Conservation (phyloP, 164 flowering plant species). For the Liriodendron chinense region DNA sequence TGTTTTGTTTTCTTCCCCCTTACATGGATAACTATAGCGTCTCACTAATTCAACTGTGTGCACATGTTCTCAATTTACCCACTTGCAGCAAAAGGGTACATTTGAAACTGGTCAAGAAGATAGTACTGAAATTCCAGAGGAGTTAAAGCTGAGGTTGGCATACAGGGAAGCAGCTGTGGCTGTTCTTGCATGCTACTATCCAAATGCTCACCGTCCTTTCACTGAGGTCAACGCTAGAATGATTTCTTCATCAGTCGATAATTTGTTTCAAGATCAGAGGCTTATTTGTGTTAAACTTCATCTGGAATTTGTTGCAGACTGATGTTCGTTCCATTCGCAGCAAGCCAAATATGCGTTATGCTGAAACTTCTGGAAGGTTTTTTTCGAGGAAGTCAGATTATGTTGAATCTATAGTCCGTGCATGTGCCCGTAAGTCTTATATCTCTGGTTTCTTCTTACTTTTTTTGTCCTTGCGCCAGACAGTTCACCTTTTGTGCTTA, state of each 20-base stretch:
- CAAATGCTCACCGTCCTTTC: conserved; percentile 73
- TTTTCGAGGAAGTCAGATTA: conserved; percentile 70
- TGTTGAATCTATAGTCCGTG: conserved; percentile 77
- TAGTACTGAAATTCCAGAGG: conserved; percentile 77
- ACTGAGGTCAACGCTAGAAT: conserved; percentile 45
- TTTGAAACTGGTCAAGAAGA: conserved; percentile 99
- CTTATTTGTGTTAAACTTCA: neutral
- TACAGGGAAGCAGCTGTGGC: conserved; percentile 97
- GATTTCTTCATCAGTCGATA: neutral
- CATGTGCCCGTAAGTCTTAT: conserved; percentile 90
- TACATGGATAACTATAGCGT: neutral
- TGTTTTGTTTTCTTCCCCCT: neutral
- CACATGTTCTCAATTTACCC: conserved; percentile 1
- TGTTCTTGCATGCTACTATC: conserved; percentile 89
- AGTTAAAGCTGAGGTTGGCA: conserved; percentile 80
- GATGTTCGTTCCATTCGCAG: conserved; percentile 62
- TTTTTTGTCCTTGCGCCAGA: neutral
- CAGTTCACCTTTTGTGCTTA: neutral
- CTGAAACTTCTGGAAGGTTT: conserved; percentile 53
- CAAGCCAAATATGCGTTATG: conserved; percentile 76
- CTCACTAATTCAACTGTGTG: conserved; percentile 5
- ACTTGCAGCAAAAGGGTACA: conserved; percentile 92
- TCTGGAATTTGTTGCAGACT: conserved; percentile 48
- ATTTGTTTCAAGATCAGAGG: neutral
- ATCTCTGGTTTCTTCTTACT: neutral